phyloP scores from a whole-genome alignment of 225 moss, liverwort and hornwort genomes.

The Physcomitrellopsis africana region DNA sequence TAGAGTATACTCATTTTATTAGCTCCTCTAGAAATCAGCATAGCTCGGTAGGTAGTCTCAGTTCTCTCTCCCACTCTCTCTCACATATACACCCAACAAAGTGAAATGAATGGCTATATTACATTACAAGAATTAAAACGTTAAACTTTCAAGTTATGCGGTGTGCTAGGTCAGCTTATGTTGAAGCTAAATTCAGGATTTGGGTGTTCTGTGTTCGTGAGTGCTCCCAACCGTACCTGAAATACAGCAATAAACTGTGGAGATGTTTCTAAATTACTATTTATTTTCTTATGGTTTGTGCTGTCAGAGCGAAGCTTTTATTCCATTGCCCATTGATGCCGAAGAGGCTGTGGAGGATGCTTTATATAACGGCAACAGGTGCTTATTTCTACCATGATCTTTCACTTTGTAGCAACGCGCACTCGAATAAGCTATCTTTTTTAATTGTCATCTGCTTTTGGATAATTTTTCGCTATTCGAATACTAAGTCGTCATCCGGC shows the following conservation, averaged over 20 bases:
- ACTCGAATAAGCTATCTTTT: not conserved
- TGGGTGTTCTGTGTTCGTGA: too few relatives aligned
- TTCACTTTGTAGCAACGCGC: not conserved
- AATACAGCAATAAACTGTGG: too few relatives aligned
- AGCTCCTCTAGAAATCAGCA: not conserved
- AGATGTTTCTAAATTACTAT: conserved; percentile 16
- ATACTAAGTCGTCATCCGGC: conserved; percentile 11
- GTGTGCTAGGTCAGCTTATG: too few relatives aligned
- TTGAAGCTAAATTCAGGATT: too few relatives aligned
- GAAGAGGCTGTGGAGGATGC: conserved; percentile 54
- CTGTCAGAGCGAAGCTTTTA: conserved; percentile 58
- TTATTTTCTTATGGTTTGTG: not conserved
- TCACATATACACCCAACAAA: too few relatives aligned
- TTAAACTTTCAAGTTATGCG: too few relatives aligned
- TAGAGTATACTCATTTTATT: not conserved
- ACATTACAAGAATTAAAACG: too few relatives aligned
- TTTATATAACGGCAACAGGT: conserved; percentile 46
- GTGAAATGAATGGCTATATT: too few relatives aligned
- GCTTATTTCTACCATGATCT: conserved; percentile 2
- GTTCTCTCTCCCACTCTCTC: too few relatives aligned
- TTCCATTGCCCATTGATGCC: conserved; percentile 48
- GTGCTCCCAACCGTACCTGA: too few relatives aligned
- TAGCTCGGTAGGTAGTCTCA: too few relatives aligned
- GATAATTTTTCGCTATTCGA: not conserved
- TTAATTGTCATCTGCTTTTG: not conserved